Evolutionary conservation across 2,329 filamentous ascomycete genomes (phyloP), one percentile per base, ranked within the genome.

Genomic region (Scedosporium dehoogii): DNA sequence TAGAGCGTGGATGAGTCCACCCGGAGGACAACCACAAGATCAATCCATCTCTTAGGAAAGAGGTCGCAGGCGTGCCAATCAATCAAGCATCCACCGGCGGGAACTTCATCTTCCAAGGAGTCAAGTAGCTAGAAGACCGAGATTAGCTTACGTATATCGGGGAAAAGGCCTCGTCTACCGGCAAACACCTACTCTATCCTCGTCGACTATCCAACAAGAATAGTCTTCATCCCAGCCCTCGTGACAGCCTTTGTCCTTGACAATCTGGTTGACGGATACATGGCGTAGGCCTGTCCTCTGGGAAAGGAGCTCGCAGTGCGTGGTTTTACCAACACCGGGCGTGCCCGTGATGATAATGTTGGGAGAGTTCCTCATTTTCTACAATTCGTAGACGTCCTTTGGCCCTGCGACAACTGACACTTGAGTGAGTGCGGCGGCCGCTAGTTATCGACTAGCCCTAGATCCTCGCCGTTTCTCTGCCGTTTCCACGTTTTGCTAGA

Each of bases 61-160:
- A 97, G 77, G 70, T 97, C 94, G 77, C 93, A 97, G 2, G 92
- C 93, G 76, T 99, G 94, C 93, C 94, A 99, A 77, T 99, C 94
- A 70, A 99, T 89, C 68, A 99, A 86, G 74, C 86, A 90, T 21
- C 94, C 94, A 63, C 93, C 93, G 21, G 83, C 76, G 65, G 87
- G 83, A 46, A 90, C 82, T 65, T 94, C 88, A 63, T 90, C 84
- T 76, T 97, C 94, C 63, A 99, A 88, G 58, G 89, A 85, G 72
- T 99, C 94, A 23, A 99, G 82, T 38, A 99, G 78, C 87, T 92
- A 68, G 41, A 16, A 57, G 33, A 53, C 62, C 60, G 21, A 18
- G 51, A 44, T 59, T 59, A 46, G 41, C 14, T 9, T 16, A 3
- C 21, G 23, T 18, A 2, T 12, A 21, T 6, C 9, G 25, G 56